phyloP scores from a whole-genome alignment of 2,329 filamentous ascomycete species.

The Paracorniculantispora psalliotae region DNA sequence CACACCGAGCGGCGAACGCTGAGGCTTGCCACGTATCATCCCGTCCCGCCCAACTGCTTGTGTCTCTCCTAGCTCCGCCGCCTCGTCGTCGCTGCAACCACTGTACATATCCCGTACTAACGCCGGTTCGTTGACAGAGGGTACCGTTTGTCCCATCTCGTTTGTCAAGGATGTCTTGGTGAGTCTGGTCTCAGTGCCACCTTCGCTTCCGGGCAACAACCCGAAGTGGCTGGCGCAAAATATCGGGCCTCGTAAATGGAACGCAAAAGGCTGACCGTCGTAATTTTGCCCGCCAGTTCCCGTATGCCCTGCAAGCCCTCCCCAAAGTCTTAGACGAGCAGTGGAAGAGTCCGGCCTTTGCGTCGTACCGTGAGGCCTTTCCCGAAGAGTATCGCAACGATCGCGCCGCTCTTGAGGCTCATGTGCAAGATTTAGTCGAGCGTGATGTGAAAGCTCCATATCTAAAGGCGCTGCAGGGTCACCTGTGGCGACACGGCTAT shows the following conservation, averaged over 20 bases:
- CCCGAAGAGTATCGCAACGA: slow-evolving; percentile 58
- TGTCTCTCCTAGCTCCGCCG: not conserved
- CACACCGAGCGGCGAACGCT: not conserved
- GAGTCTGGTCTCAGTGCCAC: slow-evolving; percentile 37
- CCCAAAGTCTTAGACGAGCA: slow-evolving; percentile 57
- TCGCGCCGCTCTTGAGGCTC: slow-evolving; percentile 55
- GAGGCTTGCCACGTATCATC: slow-evolving; percentile 4
- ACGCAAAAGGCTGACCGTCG: not conserved
- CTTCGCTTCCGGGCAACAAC: slow-evolving; percentile 14
- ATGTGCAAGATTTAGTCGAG: slow-evolving; percentile 65
- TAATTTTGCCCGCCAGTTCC: slow-evolving; percentile 56
- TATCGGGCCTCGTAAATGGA: not conserved
- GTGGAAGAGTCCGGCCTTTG: slow-evolving; percentile 63
- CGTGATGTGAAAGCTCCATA: slow-evolving; percentile 72
- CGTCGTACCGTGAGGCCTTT: slow-evolving; percentile 65
- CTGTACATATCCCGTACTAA: not conserved
- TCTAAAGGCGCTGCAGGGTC: slow-evolving; percentile 74
- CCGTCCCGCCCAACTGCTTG: not conserved
- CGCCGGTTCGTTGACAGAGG: slow-evolving; percentile 49
- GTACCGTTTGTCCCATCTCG: slow-evolving; percentile 76
- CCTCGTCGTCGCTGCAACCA: not conserved
- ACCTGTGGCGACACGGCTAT: slow-evolving; percentile 74
- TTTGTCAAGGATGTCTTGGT: slow-evolving; percentile 81
- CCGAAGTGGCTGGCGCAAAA: not conserved
- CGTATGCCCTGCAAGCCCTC: slow-evolving; percentile 66